Conservation (phyloP, 169 alveolate species). For the Besnoitia besnoiti region DNA sequence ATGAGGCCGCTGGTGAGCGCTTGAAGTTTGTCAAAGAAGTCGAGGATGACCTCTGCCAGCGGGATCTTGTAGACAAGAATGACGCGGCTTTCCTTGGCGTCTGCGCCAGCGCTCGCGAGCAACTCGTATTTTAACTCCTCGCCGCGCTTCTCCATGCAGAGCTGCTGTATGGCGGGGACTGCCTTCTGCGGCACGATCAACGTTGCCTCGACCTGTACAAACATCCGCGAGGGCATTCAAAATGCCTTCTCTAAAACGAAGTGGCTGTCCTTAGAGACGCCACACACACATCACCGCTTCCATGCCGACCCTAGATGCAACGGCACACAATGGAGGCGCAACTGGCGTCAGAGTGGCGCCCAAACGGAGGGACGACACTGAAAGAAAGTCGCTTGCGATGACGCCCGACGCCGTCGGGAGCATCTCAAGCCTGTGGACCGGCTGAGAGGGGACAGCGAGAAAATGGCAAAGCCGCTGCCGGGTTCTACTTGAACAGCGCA, state of each 20-base stretch:
- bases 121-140: constrained; percentile 50
- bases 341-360: background rate
- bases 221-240: background rate
- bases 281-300: too few species aligned
- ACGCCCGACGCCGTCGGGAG: too few species aligned
- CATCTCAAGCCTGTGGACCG: too few species aligned
- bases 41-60: constrained; percentile 89
- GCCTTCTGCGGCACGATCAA: constrained; percentile 42
- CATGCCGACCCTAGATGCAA: background rate
- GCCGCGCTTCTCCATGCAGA: constrained; percentile 56
- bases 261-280: too few species aligned
- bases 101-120: background rate
- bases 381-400: too few species aligned
- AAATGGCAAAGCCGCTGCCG: too few species aligned
- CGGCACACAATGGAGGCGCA: background rate
- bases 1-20: constrained; percentile 89
- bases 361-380: too few species aligned
- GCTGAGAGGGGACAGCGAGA: too few species aligned
- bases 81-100: constrained; percentile 32
- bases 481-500: too few species aligned
- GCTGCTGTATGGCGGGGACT: constrained; percentile 54
- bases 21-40: constrained; percentile 90
- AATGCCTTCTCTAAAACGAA: too few species aligned
- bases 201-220: constrained; percentile 37
- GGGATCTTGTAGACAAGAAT: constrained; percentile 87